Base-by-base conservation (phyloP, 2,329 filamentous ascomycete species). In the Ophioceras dolichostomum region DNA sequence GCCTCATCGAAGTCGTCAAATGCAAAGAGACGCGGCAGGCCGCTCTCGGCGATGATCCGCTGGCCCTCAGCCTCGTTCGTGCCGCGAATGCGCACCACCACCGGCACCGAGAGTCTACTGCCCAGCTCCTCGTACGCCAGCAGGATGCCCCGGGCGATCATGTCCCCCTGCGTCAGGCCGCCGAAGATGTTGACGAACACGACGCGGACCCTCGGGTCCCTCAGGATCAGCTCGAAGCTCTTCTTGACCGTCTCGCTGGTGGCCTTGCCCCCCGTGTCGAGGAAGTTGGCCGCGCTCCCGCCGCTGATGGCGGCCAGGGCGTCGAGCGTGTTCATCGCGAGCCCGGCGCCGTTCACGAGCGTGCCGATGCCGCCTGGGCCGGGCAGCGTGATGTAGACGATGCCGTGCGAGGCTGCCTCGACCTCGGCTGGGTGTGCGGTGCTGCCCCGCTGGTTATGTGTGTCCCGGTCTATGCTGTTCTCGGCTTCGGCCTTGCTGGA, bases 321-420 rank as follows among this genome's bases (percentile, higher is more conserved):
- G 54, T 94, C 87, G 41, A 88, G 77, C 0, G 86, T 94, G 54
- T 91, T 91, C 83, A 94, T 91, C 0, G 86, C 86, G 2, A 94
- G 70, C 0, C 87, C 87, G 0, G 88, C 87, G 31, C 87, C 86
- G 51, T 94, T 94, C 45, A 94, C 85, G 44, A 93, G 65, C 1
- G 83, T 94, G 27, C 85, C 87, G 37, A 94, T 79, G 43, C 76
- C 76, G 37, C 68, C 73, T 38, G 63, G 52, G 3, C 68, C 65
- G 2, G 56, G 47, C 40, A 69, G 58, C 48, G 73, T 79, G 44
- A 93, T 70, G 54, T 88, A 93, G 1, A 91, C 82, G 47, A 94
- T 86, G 4, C 84, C 84, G 40, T 78, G 64, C 40, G 70, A 67
- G 14, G 63, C 57, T 2, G 68, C 62, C 26, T 60, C 55, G 0